Conservation (phyloP, 2,329 filamentous ascomycete genomes). For the Metarhizium brunneum region DNA sequence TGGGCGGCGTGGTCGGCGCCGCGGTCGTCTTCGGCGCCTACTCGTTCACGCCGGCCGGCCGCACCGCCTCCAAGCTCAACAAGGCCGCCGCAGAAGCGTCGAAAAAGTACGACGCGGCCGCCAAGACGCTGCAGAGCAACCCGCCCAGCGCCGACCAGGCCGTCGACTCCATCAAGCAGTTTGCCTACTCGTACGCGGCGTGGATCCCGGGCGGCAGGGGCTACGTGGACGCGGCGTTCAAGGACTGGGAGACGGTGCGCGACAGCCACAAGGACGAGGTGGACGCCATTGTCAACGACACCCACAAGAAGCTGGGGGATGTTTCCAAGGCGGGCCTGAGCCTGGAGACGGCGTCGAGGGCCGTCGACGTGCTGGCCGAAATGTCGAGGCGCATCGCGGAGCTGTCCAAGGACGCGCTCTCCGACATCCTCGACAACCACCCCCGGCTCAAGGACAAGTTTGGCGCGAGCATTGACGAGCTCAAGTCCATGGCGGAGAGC, state of each 20-base stretch:
- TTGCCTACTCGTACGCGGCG: constrained; percentile 57
- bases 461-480: constrained; percentile 56
- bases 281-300: constrained; percentile 56
- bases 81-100: constrained; percentile 44
- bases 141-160: constrained; percentile 60
- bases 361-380: constrained; percentile 54
- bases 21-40: constrained; percentile 33
- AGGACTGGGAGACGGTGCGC: constrained; percentile 60
- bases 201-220: constrained; percentile 63
- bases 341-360: constrained; percentile 51
- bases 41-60: constrained; percentile 34
- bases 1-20: constrained; percentile 34
- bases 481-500: constrained; percentile 59
- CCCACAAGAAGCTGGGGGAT: constrained; percentile 58
- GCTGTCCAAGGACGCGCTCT: constrained; percentile 52
- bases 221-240: constrained; percentile 61
- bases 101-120: constrained; percentile 49
- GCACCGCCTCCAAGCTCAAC: constrained; percentile 32
- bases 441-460: constrained; percentile 64
- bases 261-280: constrained; percentile 61
- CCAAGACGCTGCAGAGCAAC: constrained; percentile 49
- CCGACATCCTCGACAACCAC: constrained; percentile 63
- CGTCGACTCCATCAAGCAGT: constrained; percentile 53
- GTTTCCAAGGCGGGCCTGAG: constrained; percentile 51
- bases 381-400: constrained; percentile 49